Evolutionary conservation across 2,329 filamentous ascomycete genomes (phyloP).

Genomic region (Colletotrichum higginsianum): DNA sequence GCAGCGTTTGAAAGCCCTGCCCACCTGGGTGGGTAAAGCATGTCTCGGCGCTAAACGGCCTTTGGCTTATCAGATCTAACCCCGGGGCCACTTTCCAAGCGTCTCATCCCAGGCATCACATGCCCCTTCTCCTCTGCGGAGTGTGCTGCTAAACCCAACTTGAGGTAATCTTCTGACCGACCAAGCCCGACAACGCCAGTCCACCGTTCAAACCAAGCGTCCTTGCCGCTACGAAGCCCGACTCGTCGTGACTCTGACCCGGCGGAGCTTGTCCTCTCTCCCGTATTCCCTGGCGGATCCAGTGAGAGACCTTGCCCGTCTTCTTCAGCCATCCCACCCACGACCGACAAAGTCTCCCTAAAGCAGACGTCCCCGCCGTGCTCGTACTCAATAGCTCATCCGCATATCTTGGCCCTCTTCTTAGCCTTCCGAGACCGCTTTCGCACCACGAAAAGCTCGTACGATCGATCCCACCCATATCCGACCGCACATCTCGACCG

Average conservation of each 20-base stretch:
- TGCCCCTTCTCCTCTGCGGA: slow-evolving; percentile 34
- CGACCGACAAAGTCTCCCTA: slow-evolving; percentile 32
- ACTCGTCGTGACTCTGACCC: slow-evolving; percentile 18
- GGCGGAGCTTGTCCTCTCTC: background rate
- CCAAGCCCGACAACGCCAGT: slow-evolving; percentile 3
- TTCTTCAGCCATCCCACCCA: slow-evolving; percentile 13
- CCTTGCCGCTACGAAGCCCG: slow-evolving; percentile 27
- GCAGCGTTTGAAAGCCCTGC: slow-evolving; percentile 19
- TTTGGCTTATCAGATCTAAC: slow-evolving; percentile 41
- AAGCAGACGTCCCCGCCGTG: slow-evolving; percentile 32
- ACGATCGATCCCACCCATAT: slow-evolving; percentile 33
- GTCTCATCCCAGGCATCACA: slow-evolving; percentile 40
- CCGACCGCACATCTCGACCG: slow-evolving; percentile 16
- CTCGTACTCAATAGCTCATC: slow-evolving; percentile 5
- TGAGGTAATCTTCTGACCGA: slow-evolving; percentile 23
- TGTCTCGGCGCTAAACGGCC: slow-evolving; percentile 24
- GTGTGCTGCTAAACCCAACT: slow-evolving; percentile 24
- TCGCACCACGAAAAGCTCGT: slow-evolving; percentile 26
- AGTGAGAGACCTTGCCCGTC: background rate
- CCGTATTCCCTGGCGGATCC: slow-evolving; percentile 18
- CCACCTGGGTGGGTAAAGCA: slow-evolving; percentile 26
- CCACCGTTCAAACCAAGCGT: slow-evolving; percentile 17
- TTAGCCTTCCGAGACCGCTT: slow-evolving; percentile 34
- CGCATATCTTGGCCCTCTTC: slow-evolving; percentile 29
- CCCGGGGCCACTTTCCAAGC: slow-evolving; percentile 27